These are phyloP conservation scores for Cyclostephanos invisitatus DNA, from an alignment of 108 stramenopile genomes.

Conservation along the genomic window DNA sequence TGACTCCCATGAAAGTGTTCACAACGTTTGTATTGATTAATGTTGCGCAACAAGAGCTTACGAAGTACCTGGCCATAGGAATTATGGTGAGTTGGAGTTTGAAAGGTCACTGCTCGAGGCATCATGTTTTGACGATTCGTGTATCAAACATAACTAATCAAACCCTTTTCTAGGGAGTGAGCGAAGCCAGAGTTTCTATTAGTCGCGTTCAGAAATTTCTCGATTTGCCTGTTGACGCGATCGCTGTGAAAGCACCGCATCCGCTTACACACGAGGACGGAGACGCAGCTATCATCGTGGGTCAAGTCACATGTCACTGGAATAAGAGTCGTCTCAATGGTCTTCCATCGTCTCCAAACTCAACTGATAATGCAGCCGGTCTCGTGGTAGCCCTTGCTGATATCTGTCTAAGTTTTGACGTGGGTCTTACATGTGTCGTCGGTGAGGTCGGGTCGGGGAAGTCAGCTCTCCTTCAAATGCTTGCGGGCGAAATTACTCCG, in stretches of 20 bases:
- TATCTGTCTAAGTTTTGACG: constrained; percentile 40
- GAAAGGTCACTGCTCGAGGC: too few species aligned
- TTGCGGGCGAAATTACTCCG: constrained; percentile 68
- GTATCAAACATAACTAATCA: too few species aligned
- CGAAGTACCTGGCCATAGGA: constrained; percentile 82
- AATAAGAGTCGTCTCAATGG: constrained; percentile 16
- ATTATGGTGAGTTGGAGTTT: constrained; percentile 47
- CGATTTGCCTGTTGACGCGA: constrained; percentile 27
- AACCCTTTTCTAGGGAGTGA: constrained; percentile 36
- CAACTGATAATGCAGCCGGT: constrained; percentile 2
- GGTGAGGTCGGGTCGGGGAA: constrained; percentile 75
- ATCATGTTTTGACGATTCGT: too few species aligned
- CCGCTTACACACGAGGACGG: constrained; percentile 4
- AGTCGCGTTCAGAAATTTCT: constrained; percentile 73
- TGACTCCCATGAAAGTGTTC: constrained; percentile 59
- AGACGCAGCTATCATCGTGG: constrained; percentile 13
- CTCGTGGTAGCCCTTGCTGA: constrained; percentile 38
- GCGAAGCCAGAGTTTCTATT: constrained; percentile 70
- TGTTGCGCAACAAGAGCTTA: constrained; percentile 83
- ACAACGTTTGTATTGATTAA: constrained; percentile 69
- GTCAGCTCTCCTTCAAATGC: constrained; percentile 63
- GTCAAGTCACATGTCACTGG: constrained; percentile 52
- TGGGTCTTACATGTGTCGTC: constrained; percentile 66
- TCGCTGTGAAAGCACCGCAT: too few species aligned
- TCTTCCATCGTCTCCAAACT: background rate